A percentile compares a stretch with the other conserved stretches of the same genome.
These are phyloP conservation scores for Salix arbutifolia DNA, from an alignment of 345 rosid species.

Conservation along the genomic window DNA sequence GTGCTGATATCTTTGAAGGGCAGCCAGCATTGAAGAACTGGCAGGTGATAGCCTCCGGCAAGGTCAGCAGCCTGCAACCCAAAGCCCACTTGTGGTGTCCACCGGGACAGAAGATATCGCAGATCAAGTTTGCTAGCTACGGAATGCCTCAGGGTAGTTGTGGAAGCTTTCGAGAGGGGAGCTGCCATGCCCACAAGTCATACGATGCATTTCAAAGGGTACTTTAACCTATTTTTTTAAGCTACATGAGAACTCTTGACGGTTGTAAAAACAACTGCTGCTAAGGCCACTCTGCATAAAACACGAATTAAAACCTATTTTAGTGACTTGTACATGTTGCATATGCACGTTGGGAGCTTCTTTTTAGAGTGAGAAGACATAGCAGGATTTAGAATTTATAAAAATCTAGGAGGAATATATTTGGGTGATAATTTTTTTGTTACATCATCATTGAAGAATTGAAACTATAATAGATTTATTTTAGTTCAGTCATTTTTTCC, in stretches of 20 bases:
- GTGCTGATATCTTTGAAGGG: constrained; percentile 22
- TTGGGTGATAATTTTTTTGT: not conserved
- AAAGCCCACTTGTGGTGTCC: constrained; percentile 29
- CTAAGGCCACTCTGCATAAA: too few species aligned
- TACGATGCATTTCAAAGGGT: constrained; percentile 22
- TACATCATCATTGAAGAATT: not conserved
- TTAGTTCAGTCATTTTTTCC: not conserved
- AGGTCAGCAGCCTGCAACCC: constrained; percentile 11
- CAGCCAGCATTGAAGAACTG: constrained; percentile 23
- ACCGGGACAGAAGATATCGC: constrained; percentile 16
- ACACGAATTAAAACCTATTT: not conserved
- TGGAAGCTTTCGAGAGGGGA: constrained; percentile 17
- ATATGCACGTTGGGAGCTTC: not conserved
- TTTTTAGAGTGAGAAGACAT: not conserved
- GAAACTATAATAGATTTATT: too few species aligned
- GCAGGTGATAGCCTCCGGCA: constrained; percentile 6
- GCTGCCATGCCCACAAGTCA: constrained; percentile 23
- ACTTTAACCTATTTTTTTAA: not conserved
- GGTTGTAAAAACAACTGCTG: too few species aligned
- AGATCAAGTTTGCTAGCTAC: constrained; percentile 23
- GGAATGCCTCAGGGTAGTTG: constrained; percentile 22
- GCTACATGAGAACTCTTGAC: too few species aligned
- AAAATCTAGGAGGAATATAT: not conserved
- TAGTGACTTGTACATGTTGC: not conserved
- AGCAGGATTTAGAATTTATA: not conserved